These are phyloP conservation scores for Fusarium chlamydosporum DNA, from an alignment of 2,329 filamentous ascomycete genomes.

Conservation along the genomic window DNA sequence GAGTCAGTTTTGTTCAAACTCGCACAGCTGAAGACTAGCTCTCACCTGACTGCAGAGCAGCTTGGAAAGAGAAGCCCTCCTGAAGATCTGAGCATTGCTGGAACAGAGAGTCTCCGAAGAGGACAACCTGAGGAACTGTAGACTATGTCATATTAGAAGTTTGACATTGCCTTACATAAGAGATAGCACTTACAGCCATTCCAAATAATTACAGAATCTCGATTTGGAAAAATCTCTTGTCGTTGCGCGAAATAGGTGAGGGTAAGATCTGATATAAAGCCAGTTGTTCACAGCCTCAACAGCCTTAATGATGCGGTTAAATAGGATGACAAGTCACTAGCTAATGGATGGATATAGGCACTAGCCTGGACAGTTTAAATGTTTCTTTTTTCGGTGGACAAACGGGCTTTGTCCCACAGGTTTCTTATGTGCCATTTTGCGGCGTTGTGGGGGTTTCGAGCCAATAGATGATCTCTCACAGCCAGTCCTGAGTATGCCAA, in stretches of 20 bases:
- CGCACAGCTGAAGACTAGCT: constrained; percentile 25
- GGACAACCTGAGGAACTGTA: constrained; percentile 79
- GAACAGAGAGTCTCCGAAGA: constrained; percentile 93
- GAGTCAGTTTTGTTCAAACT: constrained; percentile 10
- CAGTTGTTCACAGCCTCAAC: constrained; percentile 4
- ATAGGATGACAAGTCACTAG: constrained; percentile 14
- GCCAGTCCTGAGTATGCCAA: constrained; percentile 8
- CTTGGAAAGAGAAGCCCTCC: constrained; percentile 80
- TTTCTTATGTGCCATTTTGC: constrained; percentile 24
- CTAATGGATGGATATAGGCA: neutral
- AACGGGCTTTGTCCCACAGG: constrained; percentile 37
- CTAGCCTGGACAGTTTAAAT: constrained; percentile 22
- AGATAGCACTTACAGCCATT: constrained; percentile 45
- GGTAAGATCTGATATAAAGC: neutral
- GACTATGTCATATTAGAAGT: constrained; percentile 52
- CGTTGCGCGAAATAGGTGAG: constrained; percentile 16
- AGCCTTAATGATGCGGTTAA: constrained; percentile 29
- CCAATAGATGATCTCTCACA: constrained; percentile 39
- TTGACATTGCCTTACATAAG: constrained; percentile 1
- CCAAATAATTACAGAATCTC: neutral
- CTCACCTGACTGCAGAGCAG: constrained; percentile 77
- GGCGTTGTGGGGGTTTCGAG: constrained; percentile 42
- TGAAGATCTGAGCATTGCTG: constrained; percentile 74
- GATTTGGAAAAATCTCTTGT: neutral
- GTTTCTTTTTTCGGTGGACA: constrained; percentile 6